Conservation (phyloP, 2,329 filamentous ascomycete genomes). For the Zymoseptoria passerinii region DNA sequence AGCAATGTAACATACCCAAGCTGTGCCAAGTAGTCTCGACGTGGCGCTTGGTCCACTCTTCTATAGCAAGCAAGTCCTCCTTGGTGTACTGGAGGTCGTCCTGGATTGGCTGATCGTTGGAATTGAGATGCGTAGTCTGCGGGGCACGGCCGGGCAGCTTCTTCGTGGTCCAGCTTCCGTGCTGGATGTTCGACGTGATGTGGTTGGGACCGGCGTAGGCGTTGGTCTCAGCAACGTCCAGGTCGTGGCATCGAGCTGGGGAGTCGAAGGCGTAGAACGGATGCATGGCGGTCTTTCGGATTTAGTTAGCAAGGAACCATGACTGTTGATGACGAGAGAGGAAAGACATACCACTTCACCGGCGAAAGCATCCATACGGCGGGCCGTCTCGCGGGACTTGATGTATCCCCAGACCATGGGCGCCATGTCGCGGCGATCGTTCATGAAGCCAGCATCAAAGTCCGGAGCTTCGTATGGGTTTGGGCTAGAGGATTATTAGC, state of each 20-base stretch:
- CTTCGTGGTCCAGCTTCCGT: slow-evolving; percentile 38
- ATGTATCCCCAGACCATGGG: slow-evolving; percentile 81
- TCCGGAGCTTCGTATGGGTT: slow-evolving; percentile 60
- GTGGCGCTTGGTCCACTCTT: slow-evolving; percentile 58
- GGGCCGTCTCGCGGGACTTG: slow-evolving; percentile 71
- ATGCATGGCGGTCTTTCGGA: slow-evolving; percentile 13
- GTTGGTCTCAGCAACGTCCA: slow-evolving; percentile 68
- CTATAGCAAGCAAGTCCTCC: slow-evolving; percentile 55
- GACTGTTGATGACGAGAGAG: neutral
- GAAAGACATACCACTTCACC: slow-evolving; percentile 50
- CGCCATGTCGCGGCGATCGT: slow-evolving; percentile 74
- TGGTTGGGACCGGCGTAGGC: slow-evolving; percentile 66
- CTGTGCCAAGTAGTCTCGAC: slow-evolving; percentile 70
- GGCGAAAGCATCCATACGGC: slow-evolving; percentile 68
- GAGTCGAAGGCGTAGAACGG: slow-evolving; percentile 66
- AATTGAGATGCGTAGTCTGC: slow-evolving; percentile 49
- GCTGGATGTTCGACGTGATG: slow-evolving; percentile 61
- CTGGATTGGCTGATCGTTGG: slow-evolving; percentile 52
- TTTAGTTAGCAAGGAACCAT: neutral
- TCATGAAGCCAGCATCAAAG: slow-evolving; percentile 69
- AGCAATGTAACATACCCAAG: slow-evolving; percentile 26
- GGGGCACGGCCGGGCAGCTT: slow-evolving; percentile 45
- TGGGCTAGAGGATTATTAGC: slow-evolving; percentile 7
- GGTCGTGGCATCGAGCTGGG: slow-evolving; percentile 59
- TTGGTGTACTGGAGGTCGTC: slow-evolving; percentile 59